Base-by-base conservation (phyloP, 2,329 filamentous ascomycete species). In the Penicillium sp. region DNA sequence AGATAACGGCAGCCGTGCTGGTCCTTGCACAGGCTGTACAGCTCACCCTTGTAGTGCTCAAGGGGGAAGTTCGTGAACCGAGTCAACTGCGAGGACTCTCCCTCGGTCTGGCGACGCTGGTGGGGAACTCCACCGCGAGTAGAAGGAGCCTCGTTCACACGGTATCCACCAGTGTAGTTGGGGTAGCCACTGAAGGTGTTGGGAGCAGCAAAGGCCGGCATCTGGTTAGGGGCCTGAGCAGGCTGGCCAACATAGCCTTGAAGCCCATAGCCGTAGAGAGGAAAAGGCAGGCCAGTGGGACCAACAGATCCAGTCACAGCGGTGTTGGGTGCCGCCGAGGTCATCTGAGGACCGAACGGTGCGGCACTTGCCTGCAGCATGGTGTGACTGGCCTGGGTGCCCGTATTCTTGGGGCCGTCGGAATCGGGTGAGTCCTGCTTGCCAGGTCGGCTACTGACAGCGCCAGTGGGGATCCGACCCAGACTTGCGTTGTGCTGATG, bases 1-100 rank as follows among this genome's bases (percentile, higher is more conserved):
- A 98, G 77, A 69, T 93, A 98, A 51, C 93, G 88, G 66, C 93
- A 98, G 51, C 93, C 93, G 70, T 98, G 91, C 74, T 98, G 93
- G 65, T 98, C 93, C 74, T 96, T 97, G 80, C 92, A 97, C 31
- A 96, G 77, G 44, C 83, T 80, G 70, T 95, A 95, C 63, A 98
- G 89, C 62, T 90, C 86, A 42, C 90, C 89, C 31, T 80, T 79
- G 62, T 93, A 86, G 29, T 85, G 81, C 66, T 95, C 89, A 20
- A 97, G 77, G 12, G 88, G 83, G 65, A 88, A 81, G 66, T 93
- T 92, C 60, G 87, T 83, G 72, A 89, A 96, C 52, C 89, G 87
- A 62, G 86, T 87, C 76, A 88, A 59, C 48, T 87, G 59, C 76
- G 81, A 83, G 24, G 48, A 44, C 40, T 76, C 75, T 40, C 73